Base-by-base conservation (phyloP, 129 eudicot species). In the Flaveria ramosissima region DNA sequence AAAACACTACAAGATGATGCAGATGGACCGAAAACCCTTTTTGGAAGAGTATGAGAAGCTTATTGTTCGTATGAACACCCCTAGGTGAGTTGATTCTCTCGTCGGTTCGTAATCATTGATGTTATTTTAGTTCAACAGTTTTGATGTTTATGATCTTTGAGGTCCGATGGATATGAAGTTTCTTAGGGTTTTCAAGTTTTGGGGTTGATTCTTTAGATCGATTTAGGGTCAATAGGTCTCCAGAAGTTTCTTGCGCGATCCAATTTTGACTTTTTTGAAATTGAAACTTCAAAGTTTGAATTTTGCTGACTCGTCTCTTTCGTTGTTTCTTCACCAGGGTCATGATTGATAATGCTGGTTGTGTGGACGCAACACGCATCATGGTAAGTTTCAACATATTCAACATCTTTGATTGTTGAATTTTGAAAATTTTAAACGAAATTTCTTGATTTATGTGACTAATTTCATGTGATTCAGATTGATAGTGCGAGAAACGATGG, bases 401-500 rank as follows among this genome's bases (percentile, higher is more conserved):
- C 41, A 36, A 36, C 41, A 36, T 36, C 41, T 0, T 36, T 6
- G 5, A 36, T 36, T 36, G 41, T 36, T 36, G 41, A 5, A 0
- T 36, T 36, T 36, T 36, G 41, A 9, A 47, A n/a, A 32, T n/a
- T 24, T 30, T 57, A 36, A 36, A 5, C 1, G 4, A 2, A 41
- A 20, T 50, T 42, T 6, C 4, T 46, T 61, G 36, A 60, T 21
- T 78, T 43, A 39, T 43, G n/a, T 45, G 53, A 52, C 75, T 41
- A 16, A 57, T 78, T 51, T 27, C 4, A 16, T 69, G 47, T 62
- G 15, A 17, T 66, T 67, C 81, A 93, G 98, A 84, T 94, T 57
- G 98, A 91, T 74, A 94, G 97, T 81, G 97, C 89, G 0, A 87
- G 96, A 62, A 91, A 94, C 69, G 93, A 87, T 61, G 96, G 97